Conservation (phyloP, 345 rosid genomes). For the Citrus glauca region DNA sequence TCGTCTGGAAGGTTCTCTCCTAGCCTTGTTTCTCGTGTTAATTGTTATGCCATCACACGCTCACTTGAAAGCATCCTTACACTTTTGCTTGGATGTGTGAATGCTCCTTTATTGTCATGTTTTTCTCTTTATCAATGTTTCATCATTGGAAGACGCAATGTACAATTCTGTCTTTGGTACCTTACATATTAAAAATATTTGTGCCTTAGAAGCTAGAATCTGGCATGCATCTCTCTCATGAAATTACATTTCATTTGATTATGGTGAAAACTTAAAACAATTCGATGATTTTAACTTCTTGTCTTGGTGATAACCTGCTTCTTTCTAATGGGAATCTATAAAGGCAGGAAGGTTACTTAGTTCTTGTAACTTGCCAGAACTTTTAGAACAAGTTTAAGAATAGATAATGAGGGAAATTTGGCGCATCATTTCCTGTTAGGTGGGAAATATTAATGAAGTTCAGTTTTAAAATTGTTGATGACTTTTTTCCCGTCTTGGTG, state of each 20-base stretch:
- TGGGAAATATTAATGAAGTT: neutral
- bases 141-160: neutral
- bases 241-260: neutral
- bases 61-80: neutral
- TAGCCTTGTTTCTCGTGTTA: constrained; percentile 9
- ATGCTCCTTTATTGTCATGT: neutral
- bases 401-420: neutral
- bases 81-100: neutral
- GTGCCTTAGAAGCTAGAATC: neutral
- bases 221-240: neutral
- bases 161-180: neutral
- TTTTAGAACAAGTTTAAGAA: neutral
- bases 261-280: too few species aligned
- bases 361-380: neutral
- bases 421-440: neutral
- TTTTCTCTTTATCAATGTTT: neutral
- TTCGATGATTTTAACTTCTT: neutral
- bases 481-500: neutral
- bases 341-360: neutral
- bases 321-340: neutral
- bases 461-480: neutral
- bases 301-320: neutral
- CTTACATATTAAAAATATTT: neutral
- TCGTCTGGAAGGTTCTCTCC: constrained; percentile 89
- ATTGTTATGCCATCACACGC: neutral